Conservation (phyloP, 306 rosid species). For the Fragaria iinumae region DNA sequence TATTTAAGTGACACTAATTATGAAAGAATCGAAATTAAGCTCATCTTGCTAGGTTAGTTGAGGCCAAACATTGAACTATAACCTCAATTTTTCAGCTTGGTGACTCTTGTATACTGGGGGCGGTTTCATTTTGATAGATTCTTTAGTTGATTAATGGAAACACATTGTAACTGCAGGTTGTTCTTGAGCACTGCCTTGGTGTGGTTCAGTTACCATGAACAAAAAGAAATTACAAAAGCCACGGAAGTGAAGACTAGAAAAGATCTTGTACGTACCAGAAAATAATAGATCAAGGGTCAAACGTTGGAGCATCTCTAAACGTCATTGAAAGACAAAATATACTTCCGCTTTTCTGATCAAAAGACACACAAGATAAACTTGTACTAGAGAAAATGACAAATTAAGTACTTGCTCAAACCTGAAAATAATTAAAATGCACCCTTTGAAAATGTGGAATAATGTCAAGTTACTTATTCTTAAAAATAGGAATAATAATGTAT, state of each 20-base stretch:
- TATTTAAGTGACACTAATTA: not conserved
- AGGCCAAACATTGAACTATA: not conserved
- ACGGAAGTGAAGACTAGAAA: not conserved
- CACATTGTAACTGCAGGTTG: not conserved
- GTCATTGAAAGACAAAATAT: not conserved
- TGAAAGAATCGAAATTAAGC: not conserved
- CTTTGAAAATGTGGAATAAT: not conserved
- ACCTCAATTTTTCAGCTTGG: not conserved
- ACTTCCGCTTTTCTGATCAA: not conserved
- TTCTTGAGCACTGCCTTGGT: not conserved
- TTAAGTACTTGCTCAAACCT: not conserved
- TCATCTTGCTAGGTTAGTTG: not conserved
- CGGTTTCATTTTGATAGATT: not conserved
- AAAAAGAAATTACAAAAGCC: not conserved
- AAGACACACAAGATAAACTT: not conserved
- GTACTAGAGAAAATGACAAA: not conserved
- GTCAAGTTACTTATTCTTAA: not conserved
- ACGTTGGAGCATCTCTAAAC: not conserved
- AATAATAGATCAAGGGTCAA: not conserved
- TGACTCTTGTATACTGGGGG: not conserved
- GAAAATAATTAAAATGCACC: not conserved
- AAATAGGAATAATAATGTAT: not conserved
- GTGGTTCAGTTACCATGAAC: not conserved
- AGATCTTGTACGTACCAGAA: too few species aligned
- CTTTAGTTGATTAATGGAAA: not conserved